Conservation (phyloP, 2,329 filamentous ascomycete species). For the Dothistroma septosporum region DNA sequence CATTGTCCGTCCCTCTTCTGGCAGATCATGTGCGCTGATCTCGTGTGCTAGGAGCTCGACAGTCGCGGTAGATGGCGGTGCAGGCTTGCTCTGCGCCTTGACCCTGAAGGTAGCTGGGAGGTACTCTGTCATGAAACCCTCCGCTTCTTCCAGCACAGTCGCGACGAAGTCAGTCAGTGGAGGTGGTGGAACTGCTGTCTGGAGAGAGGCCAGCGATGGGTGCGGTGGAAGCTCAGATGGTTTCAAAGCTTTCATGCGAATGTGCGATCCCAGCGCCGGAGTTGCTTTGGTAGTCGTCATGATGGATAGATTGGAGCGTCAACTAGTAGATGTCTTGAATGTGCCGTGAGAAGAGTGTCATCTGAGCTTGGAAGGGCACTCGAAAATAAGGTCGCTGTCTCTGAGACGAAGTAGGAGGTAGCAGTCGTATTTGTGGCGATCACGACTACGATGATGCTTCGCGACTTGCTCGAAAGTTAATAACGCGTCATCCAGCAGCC, state of each 20-base stretch:
- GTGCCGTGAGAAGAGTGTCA: no score
- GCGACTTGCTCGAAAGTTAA: not conserved
- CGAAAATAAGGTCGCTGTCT: not conserved
- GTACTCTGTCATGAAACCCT: constrained; percentile 55
- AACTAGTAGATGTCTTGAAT: no score
- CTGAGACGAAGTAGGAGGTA: not conserved
- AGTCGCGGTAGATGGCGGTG: constrained; percentile 46
- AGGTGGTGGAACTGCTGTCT: constrained; percentile 35
- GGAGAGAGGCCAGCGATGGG: constrained; percentile 31
- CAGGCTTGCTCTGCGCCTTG: constrained; percentile 48
- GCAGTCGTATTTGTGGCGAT: not conserved
- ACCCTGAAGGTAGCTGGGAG: constrained; percentile 53
- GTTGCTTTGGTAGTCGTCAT: not conserved
- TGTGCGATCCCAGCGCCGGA: constrained; percentile 20
- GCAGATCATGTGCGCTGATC: constrained; percentile 45
- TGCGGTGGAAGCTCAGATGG: constrained; percentile 35
- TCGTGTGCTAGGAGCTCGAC: constrained; percentile 54
- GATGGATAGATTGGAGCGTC: not conserved
- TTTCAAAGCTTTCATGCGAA: constrained; percentile 34
- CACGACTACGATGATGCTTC: constrained; percentile 5
- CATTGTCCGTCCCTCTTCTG: constrained; percentile 6
- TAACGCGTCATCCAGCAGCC: constrained; percentile 2
- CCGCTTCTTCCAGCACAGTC: constrained; percentile 54
- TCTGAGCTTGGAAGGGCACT: no score
- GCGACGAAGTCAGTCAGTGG: constrained; percentile 52